These are phyloP conservation scores for Hyphopichia wangnamkhiaoensis DNA, from an alignment of 1,139 yeast genomes.

Conservation along the genomic window DNA sequence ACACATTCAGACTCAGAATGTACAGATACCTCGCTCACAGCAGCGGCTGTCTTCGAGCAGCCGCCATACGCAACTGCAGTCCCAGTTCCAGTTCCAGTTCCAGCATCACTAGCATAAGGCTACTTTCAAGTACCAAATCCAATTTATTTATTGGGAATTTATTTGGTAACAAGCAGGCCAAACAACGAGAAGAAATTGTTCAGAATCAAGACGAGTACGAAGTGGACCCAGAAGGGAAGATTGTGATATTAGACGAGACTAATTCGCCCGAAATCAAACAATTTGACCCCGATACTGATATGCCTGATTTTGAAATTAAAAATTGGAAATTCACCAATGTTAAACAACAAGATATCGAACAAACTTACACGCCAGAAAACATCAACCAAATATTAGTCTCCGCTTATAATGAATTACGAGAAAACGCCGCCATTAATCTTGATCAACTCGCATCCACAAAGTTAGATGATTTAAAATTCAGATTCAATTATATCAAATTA, in stretches of 20 bases:
- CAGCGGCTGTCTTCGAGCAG: too few relatives aligned
- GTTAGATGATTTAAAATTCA: constrained; percentile 50
- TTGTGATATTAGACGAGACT: constrained; percentile 36
- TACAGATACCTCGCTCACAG: too few relatives aligned
- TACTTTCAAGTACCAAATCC: not conserved
- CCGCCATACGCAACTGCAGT: too few relatives aligned
- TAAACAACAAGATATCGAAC: constrained; percentile 27
- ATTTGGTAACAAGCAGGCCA: constrained; percentile 19
- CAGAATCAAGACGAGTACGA: constrained; percentile 44
- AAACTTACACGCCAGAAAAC: constrained; percentile 25
- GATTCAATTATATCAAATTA: constrained; percentile 60
- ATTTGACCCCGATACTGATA: constrained; percentile 29
- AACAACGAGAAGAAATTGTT: constrained; percentile 33
- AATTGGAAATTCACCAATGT: constrained; percentile 39
- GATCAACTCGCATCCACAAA: constrained; percentile 18
- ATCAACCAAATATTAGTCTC: constrained; percentile 26
- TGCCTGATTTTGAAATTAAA: constrained; percentile 35
- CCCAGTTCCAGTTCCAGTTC: too few relatives aligned
- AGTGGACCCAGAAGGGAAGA: constrained; percentile 33
- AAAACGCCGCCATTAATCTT: constrained; percentile 10
- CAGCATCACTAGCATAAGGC: not conserved
- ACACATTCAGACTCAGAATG: too few relatives aligned
- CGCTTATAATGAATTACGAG: constrained; percentile 23
- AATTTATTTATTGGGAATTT: constrained; percentile 19
- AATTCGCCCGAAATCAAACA: constrained; percentile 35